Evolutionary conservation across 331 rosid species (phyloP).

Genomic region (Phaseolus coccineus): DNA sequence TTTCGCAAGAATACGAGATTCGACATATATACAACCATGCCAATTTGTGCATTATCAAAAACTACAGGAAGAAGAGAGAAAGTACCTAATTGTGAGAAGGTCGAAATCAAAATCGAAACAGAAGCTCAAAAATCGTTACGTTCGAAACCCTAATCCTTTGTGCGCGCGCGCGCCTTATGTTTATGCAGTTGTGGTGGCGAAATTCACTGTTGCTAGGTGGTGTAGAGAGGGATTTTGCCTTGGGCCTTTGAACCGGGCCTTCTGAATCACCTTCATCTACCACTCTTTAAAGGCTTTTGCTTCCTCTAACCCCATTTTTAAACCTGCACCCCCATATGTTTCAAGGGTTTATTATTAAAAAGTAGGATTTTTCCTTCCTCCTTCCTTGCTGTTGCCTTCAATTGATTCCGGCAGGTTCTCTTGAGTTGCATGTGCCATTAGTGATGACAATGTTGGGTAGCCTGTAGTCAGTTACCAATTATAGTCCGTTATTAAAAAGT

Average conservation of each 20-base stretch:
- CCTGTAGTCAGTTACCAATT: too few relatives aligned
- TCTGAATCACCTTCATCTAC: not conserved
- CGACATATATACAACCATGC: not conserved
- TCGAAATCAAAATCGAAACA: not conserved
- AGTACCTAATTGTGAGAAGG: constrained; percentile 43
- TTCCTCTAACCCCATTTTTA: too few relatives aligned
- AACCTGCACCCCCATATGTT: too few relatives aligned
- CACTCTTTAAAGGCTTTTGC: too few relatives aligned
- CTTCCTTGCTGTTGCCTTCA: too few relatives aligned
- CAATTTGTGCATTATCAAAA: not conserved
- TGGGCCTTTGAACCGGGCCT: constrained; percentile 43
- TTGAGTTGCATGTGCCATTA: too few relatives aligned
- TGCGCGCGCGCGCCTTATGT: not conserved
- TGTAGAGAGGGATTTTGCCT: not conserved
- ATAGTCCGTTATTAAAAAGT: too few relatives aligned
- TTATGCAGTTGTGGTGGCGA: constrained; percentile 1
- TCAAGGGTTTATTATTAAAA: too few relatives aligned
- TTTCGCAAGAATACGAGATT: not conserved
- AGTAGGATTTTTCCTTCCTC: too few relatives aligned
- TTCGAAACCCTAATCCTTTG: constrained; percentile 27
- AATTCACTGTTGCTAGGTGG: constrained; percentile 39
- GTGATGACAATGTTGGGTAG: too few relatives aligned
- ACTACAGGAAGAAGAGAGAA: not conserved
- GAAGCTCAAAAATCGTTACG: constrained; percentile 6
- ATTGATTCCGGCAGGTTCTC: too few relatives aligned